Evolutionary conservation across 176 grass and related monocot genomes (phyloP), one percentile per base, ranked within the genome.

Genomic region (Musa beccarii): DNA sequence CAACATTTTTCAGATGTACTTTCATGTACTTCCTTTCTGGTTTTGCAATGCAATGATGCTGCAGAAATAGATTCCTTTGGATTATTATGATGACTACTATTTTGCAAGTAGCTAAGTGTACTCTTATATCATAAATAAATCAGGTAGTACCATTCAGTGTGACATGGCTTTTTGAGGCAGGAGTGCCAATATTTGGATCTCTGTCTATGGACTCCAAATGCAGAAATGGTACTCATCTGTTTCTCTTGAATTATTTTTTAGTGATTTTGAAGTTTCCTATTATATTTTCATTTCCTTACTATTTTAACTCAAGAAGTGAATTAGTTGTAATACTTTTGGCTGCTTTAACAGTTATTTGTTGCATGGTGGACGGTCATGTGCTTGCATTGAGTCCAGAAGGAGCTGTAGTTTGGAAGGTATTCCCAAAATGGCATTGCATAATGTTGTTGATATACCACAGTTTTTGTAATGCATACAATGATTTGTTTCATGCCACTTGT

Each of bases 281-380:
- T 43, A 61, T 34, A n/a, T 8, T 23, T 20, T 53, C 9, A 16
- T 13, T 21, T 72, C 51, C 10, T 72, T 52, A 17, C 52, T 8
- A 53, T 23, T 72, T 24, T 72, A 5, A 43, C 34, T 43, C 34
- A 43, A 43, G 34, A 43, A 43, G 34, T 43, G 34, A 43, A 43
- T 43, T 43, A 43, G 4, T 43, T 43, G 4, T 43, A 43, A 5
- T 43, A 43, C 34, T 43, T 43, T 6, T 43, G 17, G 78, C 54
- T 81, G 80, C 19, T 64, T 64, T 2, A 88, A 71, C 78, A 97
- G 93, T 97, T 76, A 81, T 86, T 79, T 96, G 93, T 85, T 97
- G 90, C 62, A 86, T 97, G 84, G 93, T 97, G 72, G 87, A 88
- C 15, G 93, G 93, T 55, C 71, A 90, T 73, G 89, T 92, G 72